phyloP scores from a whole-genome alignment of 768 basidiomycete species.

The Lentinula lateritia region DNA sequence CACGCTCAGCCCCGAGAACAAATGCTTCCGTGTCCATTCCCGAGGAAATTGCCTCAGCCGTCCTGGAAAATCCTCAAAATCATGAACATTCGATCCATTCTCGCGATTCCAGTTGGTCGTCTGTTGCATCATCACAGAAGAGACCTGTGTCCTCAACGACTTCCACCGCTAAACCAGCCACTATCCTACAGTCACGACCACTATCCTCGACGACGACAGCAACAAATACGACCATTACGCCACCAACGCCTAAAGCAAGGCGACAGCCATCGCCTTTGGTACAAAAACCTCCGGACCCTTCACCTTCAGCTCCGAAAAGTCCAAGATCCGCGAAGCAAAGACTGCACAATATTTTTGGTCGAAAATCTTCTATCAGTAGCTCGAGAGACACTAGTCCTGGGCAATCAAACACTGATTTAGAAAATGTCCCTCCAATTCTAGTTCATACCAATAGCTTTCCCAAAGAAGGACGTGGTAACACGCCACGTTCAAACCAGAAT shows the following conservation, averaged over 20 bases:
- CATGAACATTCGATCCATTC: conserved; percentile 2
- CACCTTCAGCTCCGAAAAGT: conserved; percentile 25
- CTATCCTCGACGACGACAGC: conserved; percentile 61
- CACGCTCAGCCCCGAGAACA: conserved; percentile 49
- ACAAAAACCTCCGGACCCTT: conserved; percentile 15
- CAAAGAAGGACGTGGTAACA: not conserved
- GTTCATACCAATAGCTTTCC: not conserved
- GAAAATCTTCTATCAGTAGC: conserved; percentile 32
- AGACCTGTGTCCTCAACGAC: conserved; percentile 9
- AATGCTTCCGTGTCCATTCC: conserved; percentile 13
- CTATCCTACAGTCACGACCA: conserved; percentile 53
- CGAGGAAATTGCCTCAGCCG: not conserved
- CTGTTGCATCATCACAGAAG: not conserved
- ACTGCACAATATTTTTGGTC: conserved; percentile 41
- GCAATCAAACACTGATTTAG: conserved; percentile 12
- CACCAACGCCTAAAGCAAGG: conserved; percentile 43
- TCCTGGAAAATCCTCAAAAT: not conserved
- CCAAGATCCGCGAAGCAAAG: conserved; percentile 32
- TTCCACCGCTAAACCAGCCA: conserved; percentile 37
- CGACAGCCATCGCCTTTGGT: conserved; percentile 21
- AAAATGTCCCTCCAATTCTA: conserved; percentile 19
- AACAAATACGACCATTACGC: conserved; percentile 56
- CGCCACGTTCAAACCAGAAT: not conserved
- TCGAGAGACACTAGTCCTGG: conserved; percentile 25
- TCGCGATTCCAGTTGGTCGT: conserved; percentile 5